A percentile compares a stretch with the other conserved stretches of the same genome.
These are phyloP conservation scores for Zoysia japonica DNA, from an alignment of 176 grass and related monocot species.

Conservation along the genomic window DNA sequence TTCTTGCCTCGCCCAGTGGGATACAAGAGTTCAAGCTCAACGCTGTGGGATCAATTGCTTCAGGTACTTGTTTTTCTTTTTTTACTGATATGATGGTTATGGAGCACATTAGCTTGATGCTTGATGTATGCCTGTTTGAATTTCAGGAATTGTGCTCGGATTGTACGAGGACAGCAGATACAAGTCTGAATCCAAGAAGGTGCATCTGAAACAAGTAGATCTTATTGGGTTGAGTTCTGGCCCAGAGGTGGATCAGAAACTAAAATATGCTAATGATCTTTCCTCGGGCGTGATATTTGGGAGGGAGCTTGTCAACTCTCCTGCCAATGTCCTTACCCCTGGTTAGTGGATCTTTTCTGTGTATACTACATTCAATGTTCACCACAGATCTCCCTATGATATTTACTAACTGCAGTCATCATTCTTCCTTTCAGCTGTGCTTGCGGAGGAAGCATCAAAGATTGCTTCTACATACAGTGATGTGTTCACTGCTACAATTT, in stretches of 20 bases:
- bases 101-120: constrained; percentile 1
- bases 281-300: constrained; percentile 87
- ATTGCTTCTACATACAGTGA: constrained; percentile 76
- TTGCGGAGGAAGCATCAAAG: constrained; percentile 93
- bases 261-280: constrained; percentile 79
- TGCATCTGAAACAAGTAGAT: constrained; percentile 78
- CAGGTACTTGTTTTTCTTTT: constrained; percentile 39
- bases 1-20: constrained; percentile 60
- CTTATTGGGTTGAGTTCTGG: constrained; percentile 82
- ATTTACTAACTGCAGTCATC: neutral
- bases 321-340: constrained; percentile 95
- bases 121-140: constrained; percentile 18
- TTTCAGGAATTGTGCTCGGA: constrained; percentile 73
- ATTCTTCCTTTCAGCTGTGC: constrained; percentile 58
- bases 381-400: neutral
- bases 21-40: constrained; percentile 57
- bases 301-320: constrained; percentile 95
- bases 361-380: neutral
- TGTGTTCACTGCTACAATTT: constrained; percentile 88
- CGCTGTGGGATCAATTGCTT: constrained; percentile 71
- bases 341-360: constrained; percentile 48
- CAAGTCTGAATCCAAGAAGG: constrained; percentile 85
- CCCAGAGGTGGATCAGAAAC: constrained; percentile 62
- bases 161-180: constrained; percentile 89
- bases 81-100: neutral